phyloP scores from a whole-genome alignment of 495 filamentous ascomycete genomes.

The Rusavskia elegans region DNA sequence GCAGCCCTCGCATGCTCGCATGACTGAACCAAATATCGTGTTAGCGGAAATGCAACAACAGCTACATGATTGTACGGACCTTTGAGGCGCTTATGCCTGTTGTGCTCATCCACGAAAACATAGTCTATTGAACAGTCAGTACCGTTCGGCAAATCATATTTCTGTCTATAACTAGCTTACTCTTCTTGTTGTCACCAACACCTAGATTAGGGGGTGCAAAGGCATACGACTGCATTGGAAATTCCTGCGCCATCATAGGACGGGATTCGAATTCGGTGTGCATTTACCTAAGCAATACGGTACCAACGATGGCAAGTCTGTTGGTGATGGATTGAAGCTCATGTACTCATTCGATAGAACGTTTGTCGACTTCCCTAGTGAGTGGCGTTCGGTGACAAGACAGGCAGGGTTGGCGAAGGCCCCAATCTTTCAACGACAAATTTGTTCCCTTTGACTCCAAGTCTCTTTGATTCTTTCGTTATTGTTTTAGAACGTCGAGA shows the following conservation, averaged over 20 bases:
- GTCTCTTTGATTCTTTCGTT: no score
- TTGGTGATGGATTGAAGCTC: not conserved
- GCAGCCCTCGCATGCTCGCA: conserved; percentile 97
- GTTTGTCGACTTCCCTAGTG: no score
- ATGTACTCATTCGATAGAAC: not conserved
- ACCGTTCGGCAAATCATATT: not conserved
- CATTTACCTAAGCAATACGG: not conserved
- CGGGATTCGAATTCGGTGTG: conserved; percentile 3
- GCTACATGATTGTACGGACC: conserved; percentile 33
- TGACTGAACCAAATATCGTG: conserved; percentile 41
- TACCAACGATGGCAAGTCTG: not conserved
- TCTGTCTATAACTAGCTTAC: conserved; percentile 1
- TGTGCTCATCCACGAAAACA: conserved; percentile 99
- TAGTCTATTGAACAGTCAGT: conserved; percentile 46
- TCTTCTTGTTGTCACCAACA: conserved; percentile 14
- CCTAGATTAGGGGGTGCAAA: conserved; percentile 27
- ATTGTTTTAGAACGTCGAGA: no score
- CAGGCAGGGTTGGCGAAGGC: no score
- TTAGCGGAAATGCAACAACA: not conserved
- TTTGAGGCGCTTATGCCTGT: conserved; percentile 92
- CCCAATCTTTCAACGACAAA: no score
- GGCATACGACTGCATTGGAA: conserved; percentile 20
- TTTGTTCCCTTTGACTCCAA: no score
- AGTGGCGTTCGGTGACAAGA: no score
- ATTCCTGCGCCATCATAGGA: conserved; percentile 7